phyloP scores from a whole-genome alignment of 2,329 filamentous ascomycete genomes.

The Stemphylium lycopersici region DNA sequence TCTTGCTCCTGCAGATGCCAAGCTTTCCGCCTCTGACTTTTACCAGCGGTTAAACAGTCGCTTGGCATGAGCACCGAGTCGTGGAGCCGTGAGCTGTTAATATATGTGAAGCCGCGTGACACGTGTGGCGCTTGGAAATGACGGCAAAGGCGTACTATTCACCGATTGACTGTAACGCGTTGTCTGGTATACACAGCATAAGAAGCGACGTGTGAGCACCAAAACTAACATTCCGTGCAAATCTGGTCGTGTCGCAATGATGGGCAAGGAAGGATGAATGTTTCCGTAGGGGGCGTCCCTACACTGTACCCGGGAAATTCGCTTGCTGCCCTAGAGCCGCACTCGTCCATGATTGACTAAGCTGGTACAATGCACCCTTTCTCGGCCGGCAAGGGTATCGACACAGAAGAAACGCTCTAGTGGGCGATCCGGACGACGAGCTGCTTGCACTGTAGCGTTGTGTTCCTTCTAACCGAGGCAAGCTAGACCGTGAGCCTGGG shows the following conservation, averaged over 20 bases:
- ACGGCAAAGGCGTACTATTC: neutral
- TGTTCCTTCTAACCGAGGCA: neutral
- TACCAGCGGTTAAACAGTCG: slow-evolving; percentile 26
- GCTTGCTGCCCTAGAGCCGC: neutral
- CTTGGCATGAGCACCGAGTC: slow-evolving; percentile 19
- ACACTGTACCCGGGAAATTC: slow-evolving; percentile 6
- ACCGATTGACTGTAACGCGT: neutral
- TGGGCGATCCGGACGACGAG: neutral
- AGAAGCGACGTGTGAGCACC: neutral
- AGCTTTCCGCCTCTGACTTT: slow-evolving; percentile 22
- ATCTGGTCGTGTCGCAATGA: slow-evolving; percentile 1
- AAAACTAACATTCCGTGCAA: neutral
- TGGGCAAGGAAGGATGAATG: slow-evolving; percentile 13
- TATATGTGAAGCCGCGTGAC: slow-evolving; percentile 16
- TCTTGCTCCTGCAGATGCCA: slow-evolving; percentile 17
- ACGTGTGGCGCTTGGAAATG: slow-evolving; percentile 11
- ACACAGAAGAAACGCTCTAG: neutral
- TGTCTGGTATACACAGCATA: neutral
- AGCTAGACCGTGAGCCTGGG: neutral
- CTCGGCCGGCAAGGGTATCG: neutral
- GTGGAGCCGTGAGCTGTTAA: slow-evolving; percentile 14
- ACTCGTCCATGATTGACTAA: neutral
- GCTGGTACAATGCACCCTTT: neutral
- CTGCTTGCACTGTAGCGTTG: neutral
- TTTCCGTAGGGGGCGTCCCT: slow-evolving; percentile 8